These are phyloP conservation scores for Byssoonygena ceratinophila DNA, from an alignment of 2,329 filamentous ascomycete species.

Conservation along the genomic window DNA sequence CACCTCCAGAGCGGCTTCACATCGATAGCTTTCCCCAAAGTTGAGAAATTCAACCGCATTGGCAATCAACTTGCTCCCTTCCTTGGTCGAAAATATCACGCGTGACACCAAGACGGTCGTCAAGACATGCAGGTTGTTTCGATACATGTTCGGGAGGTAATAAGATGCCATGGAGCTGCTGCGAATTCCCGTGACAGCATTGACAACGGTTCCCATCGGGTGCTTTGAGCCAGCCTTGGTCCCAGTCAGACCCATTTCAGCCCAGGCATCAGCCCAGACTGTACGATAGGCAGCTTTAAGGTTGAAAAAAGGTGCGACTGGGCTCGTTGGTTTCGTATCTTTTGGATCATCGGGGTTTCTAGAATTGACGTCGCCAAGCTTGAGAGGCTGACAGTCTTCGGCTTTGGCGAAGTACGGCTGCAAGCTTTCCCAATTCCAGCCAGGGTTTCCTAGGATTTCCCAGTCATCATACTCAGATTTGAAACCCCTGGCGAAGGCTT, in stretches of 20 bases:
- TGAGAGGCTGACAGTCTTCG: neutral
- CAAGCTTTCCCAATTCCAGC: conserved; percentile 22
- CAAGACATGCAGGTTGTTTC: conserved; percentile 3
- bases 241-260: conserved; percentile 26
- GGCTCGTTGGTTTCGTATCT: too few relatives aligned
- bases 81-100: neutral
- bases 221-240: neutral
- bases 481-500: conserved; percentile 21
- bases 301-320: neutral
- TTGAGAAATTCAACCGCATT: conserved; percentile 39
- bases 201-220: neutral
- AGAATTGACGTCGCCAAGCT: neutral
- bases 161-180: conserved; percentile 15
- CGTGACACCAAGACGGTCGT: neutral
- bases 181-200: neutral
- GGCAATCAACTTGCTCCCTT: conserved; percentile 19
- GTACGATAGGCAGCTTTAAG: neutral
- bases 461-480: conserved; percentile 27
- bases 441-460: conserved; percentile 22
- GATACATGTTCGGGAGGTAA: neutral
- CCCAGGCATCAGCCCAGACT: conserved; percentile 21
- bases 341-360: neutral
- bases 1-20: conserved; percentile 39
- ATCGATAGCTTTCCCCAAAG: conserved; percentile 25
- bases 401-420: conserved; percentile 4